Evolutionary conservation across 2,329 filamentous ascomycete genomes (phyloP), one percentile per base, ranked within the genome.

Genomic region (Botryotinia narcissicola): DNA sequence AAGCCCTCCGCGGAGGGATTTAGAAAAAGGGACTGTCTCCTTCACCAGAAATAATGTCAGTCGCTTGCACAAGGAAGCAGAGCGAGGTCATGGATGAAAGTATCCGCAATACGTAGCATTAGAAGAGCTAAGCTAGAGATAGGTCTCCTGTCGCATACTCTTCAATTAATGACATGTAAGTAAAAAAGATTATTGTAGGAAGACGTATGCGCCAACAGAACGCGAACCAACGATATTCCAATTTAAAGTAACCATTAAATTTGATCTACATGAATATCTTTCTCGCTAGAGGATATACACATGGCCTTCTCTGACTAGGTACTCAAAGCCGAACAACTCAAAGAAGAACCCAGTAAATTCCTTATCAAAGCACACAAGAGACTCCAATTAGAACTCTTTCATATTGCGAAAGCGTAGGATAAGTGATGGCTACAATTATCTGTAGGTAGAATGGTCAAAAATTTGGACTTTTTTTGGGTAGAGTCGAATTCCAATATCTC

Each of bases 1-100:
- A 7, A n/a, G 12, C 0, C 51, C n/a, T 29, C n/a, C 6, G 6
- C 3, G 14, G n/a, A 22, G 5, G 1, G 51, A 4, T 6, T 6
- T 14, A 54, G 0, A 12, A 9, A 22, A 29, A 54, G 1, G 4
- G 2, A 29, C 5, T 29, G 14, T 29, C 4, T 1, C 6, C n/a
- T 29, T 16, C n/a, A 6, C 14, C 3, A 8, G 3, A 3, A 8
- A 54, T 16, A n/a, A 29, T n/a, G 14, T 9, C 7, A 18, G 7
- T 54, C 3, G 14, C 25, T 29, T 18, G 1, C 14, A 54, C n/a
- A 8, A 54, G 12, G 14, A 1, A 54, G 16, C 12, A 18, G n/a
- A 29, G 51, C n/a, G 12, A 29, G n/a, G 8, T 3, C n/a, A 3
- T n/a, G 4, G 16, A 54, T 14, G n/a, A 8, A 18, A 29, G 14